These are phyloP conservation scores for Penicillium hesseltinei DNA, from an alignment of 2,329 filamentous ascomycete species.

Conservation along the genomic window DNA sequence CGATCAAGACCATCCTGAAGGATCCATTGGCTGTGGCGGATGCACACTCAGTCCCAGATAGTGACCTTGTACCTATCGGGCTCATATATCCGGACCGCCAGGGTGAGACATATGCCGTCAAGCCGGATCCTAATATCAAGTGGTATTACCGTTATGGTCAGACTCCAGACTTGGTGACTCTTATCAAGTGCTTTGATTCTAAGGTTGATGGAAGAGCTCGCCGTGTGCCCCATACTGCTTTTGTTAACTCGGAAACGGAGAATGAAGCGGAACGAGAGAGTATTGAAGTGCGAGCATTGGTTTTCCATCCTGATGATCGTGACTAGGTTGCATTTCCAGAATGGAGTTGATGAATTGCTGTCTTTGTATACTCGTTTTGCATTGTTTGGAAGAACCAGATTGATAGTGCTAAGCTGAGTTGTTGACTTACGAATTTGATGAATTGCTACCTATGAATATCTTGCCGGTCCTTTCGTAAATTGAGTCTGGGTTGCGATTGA, in stretches of 20 bases:
- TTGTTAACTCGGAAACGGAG: constrained; percentile 50
- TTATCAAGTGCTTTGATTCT: constrained; percentile 64
- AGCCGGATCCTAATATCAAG: constrained; percentile 43
- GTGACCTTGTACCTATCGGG: constrained; percentile 50
- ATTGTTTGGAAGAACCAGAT: background rate
- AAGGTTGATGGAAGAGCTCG: constrained; percentile 55
- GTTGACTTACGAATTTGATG: background rate
- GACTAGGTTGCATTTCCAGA: constrained; percentile 14
- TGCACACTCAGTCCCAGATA: constrained; percentile 50
- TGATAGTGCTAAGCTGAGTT: background rate
- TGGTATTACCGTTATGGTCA: constrained; percentile 57
- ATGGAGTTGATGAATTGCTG: background rate
- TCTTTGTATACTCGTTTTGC: background rate
- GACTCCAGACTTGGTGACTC: constrained; percentile 53
- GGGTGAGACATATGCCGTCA: constrained; percentile 52
- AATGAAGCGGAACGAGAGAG: constrained; percentile 47
- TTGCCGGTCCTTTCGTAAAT: background rate
- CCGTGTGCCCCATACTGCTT: constrained; percentile 57
- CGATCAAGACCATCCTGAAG: constrained; percentile 50
- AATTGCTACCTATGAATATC: background rate
- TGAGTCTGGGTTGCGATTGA: no score
- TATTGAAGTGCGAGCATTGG: constrained; percentile 57
- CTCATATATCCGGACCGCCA: constrained; percentile 53
- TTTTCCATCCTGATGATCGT: constrained; percentile 49
- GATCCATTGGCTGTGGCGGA: constrained; percentile 58